Percentiles rank a stretch among this genome's conserved stretches.
phyloP scores from a whole-genome alignment of 1,284 basidiomycete species.

The Trichosporon inkin region DNA sequence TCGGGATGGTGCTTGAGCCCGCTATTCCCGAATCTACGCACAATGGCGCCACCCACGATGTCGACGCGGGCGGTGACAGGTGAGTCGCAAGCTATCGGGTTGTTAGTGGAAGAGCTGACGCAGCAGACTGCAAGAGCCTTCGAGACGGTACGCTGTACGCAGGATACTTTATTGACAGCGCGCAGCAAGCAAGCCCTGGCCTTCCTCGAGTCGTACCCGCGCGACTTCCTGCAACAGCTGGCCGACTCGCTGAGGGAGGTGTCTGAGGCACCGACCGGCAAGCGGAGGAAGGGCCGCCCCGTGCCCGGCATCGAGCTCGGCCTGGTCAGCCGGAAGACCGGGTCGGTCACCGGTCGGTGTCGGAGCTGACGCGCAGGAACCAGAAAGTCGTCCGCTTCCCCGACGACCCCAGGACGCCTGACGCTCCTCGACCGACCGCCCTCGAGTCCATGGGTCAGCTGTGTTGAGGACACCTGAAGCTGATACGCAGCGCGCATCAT shows the following conservation, averaged over 20 bases:
- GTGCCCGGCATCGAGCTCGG: constrained; percentile 13
- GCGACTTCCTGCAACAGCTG: constrained; percentile 23
- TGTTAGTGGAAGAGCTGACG: neutral
- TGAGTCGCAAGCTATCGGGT: neutral
- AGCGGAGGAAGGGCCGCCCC: neutral
- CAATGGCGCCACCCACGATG: neutral
- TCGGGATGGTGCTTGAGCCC: too few species aligned
- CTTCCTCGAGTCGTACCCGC: constrained; percentile 25
- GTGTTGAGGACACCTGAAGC: neutral
- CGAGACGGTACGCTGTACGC: neutral
- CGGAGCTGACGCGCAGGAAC: constrained; percentile 14
- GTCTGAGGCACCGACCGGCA: neutral
- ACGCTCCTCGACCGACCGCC: constrained; percentile 14
- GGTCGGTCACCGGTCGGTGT: constrained; percentile 6
- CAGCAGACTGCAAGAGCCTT: neutral
- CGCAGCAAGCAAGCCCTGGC: constrained; percentile 19
- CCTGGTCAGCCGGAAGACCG: constrained; percentile 20
- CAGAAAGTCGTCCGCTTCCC: constrained; percentile 33
- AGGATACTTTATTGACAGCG: neutral
- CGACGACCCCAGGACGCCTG: constrained; percentile 24
- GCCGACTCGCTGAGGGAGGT: constrained; percentile 6
- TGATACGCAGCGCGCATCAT: constrained; percentile 33
- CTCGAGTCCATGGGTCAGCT: constrained; percentile 24
- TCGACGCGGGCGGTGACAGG: neutral
- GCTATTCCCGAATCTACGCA: neutral